Evolutionary conservation across 2,329 filamentous ascomycete genomes (phyloP).

Genomic region (Penicillium freii): DNA sequence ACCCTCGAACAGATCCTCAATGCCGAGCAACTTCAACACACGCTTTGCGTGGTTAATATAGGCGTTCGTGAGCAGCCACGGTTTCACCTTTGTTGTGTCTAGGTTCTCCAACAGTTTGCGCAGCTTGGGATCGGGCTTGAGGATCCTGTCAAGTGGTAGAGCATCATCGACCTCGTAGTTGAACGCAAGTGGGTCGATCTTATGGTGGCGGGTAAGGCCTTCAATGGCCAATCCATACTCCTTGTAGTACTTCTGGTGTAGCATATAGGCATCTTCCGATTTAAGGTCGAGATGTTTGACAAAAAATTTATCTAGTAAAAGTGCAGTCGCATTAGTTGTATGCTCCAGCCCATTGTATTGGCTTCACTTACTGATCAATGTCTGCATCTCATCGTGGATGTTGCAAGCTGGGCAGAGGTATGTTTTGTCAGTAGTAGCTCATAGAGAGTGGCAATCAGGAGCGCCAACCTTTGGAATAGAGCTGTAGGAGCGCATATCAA

Average conservation of each 20-base stretch:
- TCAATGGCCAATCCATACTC: constrained; percentile 97
- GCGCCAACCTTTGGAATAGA: constrained; percentile 75
- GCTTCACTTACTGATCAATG: constrained; percentile 62
- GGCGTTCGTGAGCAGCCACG: constrained; percentile 96
- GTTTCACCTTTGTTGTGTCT: constrained; percentile 75
- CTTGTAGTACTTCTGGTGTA: constrained; percentile 90
- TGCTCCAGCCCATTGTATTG: not conserved
- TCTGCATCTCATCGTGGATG: constrained; percentile 85
- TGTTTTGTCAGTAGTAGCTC: constrained; percentile 14
- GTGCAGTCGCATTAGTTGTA: not conserved
- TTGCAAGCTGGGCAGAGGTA: constrained; percentile 58
- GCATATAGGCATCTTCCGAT: constrained; percentile 73
- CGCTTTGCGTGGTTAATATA: constrained; percentile 83
- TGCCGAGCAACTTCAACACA: constrained; percentile 73
- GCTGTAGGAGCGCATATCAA: constrained; percentile 39
- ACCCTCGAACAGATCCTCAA: constrained; percentile 91
- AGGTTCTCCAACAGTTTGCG: constrained; percentile 76
- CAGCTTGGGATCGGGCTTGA: constrained; percentile 73
- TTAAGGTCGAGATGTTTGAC: constrained; percentile 69
- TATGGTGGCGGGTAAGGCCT: constrained; percentile 87
- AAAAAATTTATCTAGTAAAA: constrained; percentile 56
- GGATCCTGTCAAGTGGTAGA: constrained; percentile 77
- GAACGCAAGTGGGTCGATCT: constrained; percentile 93
- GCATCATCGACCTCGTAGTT: constrained; percentile 94
- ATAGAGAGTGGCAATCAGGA: not conserved